These are phyloP conservation scores for Diospyros lotus DNA, from an alignment of 148 eudicot species.

Conservation along the genomic window DNA sequence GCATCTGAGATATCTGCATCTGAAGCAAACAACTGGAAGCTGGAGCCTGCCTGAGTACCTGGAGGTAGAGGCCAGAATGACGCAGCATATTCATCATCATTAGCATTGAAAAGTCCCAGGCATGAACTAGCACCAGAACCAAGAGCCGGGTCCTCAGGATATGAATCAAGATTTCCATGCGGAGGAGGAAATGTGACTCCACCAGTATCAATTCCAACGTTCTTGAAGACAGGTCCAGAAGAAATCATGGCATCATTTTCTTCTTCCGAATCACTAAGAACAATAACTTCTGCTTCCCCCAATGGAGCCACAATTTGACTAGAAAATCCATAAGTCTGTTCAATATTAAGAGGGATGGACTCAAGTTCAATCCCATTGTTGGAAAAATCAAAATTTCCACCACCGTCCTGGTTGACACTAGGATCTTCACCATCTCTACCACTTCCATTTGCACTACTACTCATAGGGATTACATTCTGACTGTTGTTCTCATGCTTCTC, in stretches of 20 bases:
- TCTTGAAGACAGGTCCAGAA: conserved; percentile 22
- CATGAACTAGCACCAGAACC: conserved; percentile 49
- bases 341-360: conserved; percentile 42
- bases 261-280: conserved; percentile 82
- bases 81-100: conserved; percentile 65
- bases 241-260: conserved; percentile 34
- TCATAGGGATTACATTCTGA: conserved; percentile 47
- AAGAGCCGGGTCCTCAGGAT: conserved; percentile 53
- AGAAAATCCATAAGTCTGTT: conserved; percentile 30
- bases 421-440: conserved; percentile 54
- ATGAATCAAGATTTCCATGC: conserved; percentile 54
- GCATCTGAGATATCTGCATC: conserved; percentile 57
- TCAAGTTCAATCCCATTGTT: conserved; percentile 51
- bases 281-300: conserved; percentile 46
- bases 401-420: conserved; percentile 59
- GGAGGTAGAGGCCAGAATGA: conserved; percentile 73
- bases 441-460: conserved; percentile 66
- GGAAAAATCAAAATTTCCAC: conserved; percentile 38
- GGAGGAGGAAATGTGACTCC: conserved; percentile 35
- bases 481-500: conserved; percentile 29
- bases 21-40: conserved; percentile 80
- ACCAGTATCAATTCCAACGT: conserved; percentile 22
- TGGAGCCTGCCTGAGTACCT: conserved; percentile 48
- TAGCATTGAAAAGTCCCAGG: conserved; percentile 50
- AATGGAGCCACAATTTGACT: conserved; percentile 33